Base-by-base conservation (phyloP, 768 basidiomycete genomes). In the Lentinus brumalis region DNA sequence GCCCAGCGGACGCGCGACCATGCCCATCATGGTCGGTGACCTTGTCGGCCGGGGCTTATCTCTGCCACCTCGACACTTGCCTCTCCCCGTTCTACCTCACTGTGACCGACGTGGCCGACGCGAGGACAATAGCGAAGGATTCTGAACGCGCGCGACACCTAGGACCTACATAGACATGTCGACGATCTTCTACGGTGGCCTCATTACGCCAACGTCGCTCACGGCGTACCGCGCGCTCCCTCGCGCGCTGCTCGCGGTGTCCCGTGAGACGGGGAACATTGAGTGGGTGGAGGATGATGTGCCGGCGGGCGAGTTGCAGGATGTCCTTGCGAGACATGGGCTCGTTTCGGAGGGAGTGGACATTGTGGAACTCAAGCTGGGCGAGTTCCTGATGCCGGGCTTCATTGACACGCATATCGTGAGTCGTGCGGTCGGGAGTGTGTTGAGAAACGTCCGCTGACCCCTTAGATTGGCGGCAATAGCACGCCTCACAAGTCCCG, bases 331-430 rank as follows among this genome's bases (percentile, higher is more conserved):
- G 0, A 72, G 74, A 46, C 83, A 86, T 62, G 88, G 86, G n/a
- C 68, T 76, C 15, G 16, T 53, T 18, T 47, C 73, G 9, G 75
- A 82, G 26, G 67, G 70, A 1, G 59, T 69, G 42, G 67, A 73
- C 32, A 46, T 81, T 45, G 70, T 81, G 6, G 72, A 81, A 61
- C 73, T 82, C 16, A 69, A 68, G 57, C 45, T 70, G 7, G 80
- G 80, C 7, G 77, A 83, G 64, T 95, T 94, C 70, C 68, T 96
- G 57, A 84, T 93, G 69, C 95, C 95, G 6, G 95, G 95, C 4
- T 86, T 96, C 71, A 78, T 96, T 56, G 95, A 97, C 78, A 96
- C 94, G 32, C 94, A 96, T 74, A 92, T 89, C 38, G 94, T 94
- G 70, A 70, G 88, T 26, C 21, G 21, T 26, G 21, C 21, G 2